Evolutionary conservation across 768 basidiomycete species (phyloP).

Genomic region (Leccinum subtestaceum): DNA sequence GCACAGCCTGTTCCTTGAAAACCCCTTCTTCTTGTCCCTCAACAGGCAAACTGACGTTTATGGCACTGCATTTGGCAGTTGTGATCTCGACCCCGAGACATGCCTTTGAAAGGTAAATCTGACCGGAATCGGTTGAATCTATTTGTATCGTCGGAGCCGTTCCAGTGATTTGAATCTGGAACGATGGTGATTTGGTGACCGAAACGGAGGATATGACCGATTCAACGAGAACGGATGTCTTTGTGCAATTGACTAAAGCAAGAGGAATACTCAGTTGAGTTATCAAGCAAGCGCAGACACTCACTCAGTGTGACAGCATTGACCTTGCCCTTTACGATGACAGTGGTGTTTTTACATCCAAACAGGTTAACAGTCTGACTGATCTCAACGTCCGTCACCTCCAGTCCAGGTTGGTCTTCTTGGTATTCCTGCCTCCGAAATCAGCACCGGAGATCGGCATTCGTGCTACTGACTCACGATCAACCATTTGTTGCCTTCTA

Average conservation of each 20-base stretch:
- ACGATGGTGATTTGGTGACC: constrained; percentile 89
- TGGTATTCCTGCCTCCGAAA: constrained; percentile 71
- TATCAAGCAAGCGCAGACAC: not conserved
- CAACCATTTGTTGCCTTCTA: constrained; percentile 93
- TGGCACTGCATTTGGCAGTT: constrained; percentile 88
- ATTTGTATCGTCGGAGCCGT: constrained; percentile 88
- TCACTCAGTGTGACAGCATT: constrained; percentile 89
- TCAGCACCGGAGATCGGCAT: constrained; percentile 2
- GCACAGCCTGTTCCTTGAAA: constrained; percentile 85
- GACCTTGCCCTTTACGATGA: constrained; percentile 88
- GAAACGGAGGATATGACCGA: constrained; percentile 91
- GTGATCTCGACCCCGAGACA: constrained; percentile 83
- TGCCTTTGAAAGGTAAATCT: constrained; percentile 86
- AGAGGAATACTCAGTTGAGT: constrained; percentile 3
- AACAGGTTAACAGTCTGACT: constrained; percentile 87
- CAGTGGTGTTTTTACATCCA: constrained; percentile 81
- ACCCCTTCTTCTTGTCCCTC: constrained; percentile 90
- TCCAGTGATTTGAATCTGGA: constrained; percentile 89
- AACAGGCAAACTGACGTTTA: constrained; percentile 87
- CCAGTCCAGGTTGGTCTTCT: constrained; percentile 72
- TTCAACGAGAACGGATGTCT: constrained; percentile 84
- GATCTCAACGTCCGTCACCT: constrained; percentile 73
- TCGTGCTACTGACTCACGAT: constrained; percentile 53
- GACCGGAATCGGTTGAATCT: constrained; percentile 93
- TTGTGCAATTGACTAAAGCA: constrained; percentile 75